Conservation (phyloP, 257 asterid genomes). For the Thymus mandschuricus region DNA sequence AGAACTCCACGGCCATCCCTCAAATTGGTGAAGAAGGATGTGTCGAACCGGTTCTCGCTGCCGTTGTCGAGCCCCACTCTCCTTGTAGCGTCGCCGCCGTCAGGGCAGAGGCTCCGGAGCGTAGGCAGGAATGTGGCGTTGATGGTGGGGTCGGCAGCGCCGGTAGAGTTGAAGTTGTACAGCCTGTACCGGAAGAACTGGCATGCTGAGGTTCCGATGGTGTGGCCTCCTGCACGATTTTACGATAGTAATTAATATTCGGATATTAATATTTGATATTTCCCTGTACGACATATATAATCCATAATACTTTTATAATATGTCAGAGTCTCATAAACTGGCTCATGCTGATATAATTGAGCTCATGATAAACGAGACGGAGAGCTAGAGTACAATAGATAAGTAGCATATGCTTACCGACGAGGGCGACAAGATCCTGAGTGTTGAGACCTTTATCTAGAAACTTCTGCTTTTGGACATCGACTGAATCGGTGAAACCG, state of each 20-base stretch:
- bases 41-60: conserved; percentile 61
- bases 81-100: conserved; percentile 48
- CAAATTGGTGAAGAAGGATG: conserved; percentile 57
- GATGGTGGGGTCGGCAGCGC: conserved; percentile 70
- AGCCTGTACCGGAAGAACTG: conserved; percentile 75
- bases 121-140: conserved; percentile 55
- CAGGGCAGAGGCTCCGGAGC: conserved; percentile 74
- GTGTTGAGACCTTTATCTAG: conserved; percentile 58
- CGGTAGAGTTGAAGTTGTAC: conserved; percentile 59
- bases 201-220: conserved; percentile 86
- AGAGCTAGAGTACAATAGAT: no score
- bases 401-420: conserved; percentile 49
- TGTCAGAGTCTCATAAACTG: no score
- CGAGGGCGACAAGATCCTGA: conserved; percentile 87
- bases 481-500: conserved; percentile 62
- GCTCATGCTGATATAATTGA: no score
- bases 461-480: conserved; percentile 61
- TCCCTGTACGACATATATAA: no score
- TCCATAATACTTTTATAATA: no score
- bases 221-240: conserved; percentile 62
- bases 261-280: no score
- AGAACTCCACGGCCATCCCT: conserved; percentile 69
- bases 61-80: conserved; percentile 73
- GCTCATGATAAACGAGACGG: no score
- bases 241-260: not conserved